phyloP scores from a whole-genome alignment of 1,284 basidiomycete genomes.

The Cryptococcus sp. region DNA sequence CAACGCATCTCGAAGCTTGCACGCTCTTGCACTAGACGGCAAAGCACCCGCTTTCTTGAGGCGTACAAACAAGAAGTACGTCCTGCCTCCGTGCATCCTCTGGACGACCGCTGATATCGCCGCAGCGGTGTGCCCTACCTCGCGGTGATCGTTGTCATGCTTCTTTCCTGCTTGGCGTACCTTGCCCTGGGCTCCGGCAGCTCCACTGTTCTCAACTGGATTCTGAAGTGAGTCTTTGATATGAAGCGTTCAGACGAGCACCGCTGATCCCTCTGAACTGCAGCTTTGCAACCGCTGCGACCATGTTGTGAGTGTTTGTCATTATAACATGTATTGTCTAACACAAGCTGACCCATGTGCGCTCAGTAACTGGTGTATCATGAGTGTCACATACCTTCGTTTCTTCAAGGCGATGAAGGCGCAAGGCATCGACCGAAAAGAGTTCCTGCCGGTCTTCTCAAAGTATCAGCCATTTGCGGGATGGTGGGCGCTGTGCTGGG shows the following conservation, averaged over 20 bases:
- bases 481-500: conserved; percentile 33
- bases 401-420: conserved; percentile 34
- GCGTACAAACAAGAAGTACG: conserved; percentile 31
- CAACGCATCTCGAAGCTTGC: conserved; percentile 36
- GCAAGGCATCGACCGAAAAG: conserved; percentile 26
- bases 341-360: too few species aligned
- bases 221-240: conserved; percentile 10
- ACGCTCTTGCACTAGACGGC: conserved; percentile 38
- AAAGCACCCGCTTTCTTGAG: conserved; percentile 37
- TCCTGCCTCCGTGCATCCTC: not conserved
- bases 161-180: conserved; percentile 35
- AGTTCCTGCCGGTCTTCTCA: conserved; percentile 16
- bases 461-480: conserved; percentile 27
- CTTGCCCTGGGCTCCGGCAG: conserved; percentile 28
- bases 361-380: conserved; percentile 32
- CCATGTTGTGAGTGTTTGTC: conserved; percentile 17
- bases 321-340: too few species aligned
- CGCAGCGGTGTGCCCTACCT: conserved; percentile 30
- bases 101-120: not conserved
- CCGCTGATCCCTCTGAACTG: not conserved
- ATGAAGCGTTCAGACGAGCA: too few species aligned
- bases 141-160: conserved; percentile 28
- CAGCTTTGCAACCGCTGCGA: conserved; percentile 18
- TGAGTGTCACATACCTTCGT: conserved; percentile 36
- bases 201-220: conserved; percentile 37